These are phyloP conservation scores for Brettanomyces naardenensis DNA, from an alignment of 805 yeast genomes.

Conservation along the genomic window DNA sequence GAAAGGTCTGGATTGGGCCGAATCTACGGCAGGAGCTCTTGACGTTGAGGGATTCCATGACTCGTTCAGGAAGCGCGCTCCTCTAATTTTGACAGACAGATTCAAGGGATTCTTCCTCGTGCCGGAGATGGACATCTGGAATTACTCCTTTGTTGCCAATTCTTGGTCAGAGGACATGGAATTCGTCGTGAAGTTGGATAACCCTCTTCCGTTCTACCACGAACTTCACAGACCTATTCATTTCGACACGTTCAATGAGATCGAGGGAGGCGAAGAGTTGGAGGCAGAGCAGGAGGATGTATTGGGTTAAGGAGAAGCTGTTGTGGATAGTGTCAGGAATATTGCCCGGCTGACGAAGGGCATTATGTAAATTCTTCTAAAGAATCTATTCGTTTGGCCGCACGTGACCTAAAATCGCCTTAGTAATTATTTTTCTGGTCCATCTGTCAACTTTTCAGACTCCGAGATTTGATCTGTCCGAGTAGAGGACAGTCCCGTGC, in stretches of 20 bases:
- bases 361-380: no score
- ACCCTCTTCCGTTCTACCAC: slow-evolving; percentile 77
- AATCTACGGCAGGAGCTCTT: slow-evolving; percentile 43
- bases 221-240: slow-evolving; percentile 86
- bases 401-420: no score
- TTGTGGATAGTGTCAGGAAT: neutral
- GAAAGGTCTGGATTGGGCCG: slow-evolving; percentile 78
- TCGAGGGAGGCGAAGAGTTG: slow-evolving; percentile 43
- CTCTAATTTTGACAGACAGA: slow-evolving; percentile 65
- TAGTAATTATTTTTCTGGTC: no score
- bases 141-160: slow-evolving; percentile 81
- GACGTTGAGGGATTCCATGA: slow-evolving; percentile 64
- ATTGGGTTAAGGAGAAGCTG: slow-evolving; percentile 42
- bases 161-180: slow-evolving; percentile 61
- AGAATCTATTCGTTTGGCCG: no score
- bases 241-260: slow-evolving; percentile 63
- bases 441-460: no score
- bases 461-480: no score
- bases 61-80: slow-evolving; percentile 52
- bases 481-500: no score
- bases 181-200: slow-evolving; percentile 62
- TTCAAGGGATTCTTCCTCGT: slow-evolving; percentile 78
- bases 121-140: slow-evolving; percentile 85
- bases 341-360: no score
- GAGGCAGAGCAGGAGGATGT: slow-evolving; percentile 67